Evolutionary conservation across 192 early-diverging fungal species (phyloP).

Genomic region (Coemansia reversa): DNA sequence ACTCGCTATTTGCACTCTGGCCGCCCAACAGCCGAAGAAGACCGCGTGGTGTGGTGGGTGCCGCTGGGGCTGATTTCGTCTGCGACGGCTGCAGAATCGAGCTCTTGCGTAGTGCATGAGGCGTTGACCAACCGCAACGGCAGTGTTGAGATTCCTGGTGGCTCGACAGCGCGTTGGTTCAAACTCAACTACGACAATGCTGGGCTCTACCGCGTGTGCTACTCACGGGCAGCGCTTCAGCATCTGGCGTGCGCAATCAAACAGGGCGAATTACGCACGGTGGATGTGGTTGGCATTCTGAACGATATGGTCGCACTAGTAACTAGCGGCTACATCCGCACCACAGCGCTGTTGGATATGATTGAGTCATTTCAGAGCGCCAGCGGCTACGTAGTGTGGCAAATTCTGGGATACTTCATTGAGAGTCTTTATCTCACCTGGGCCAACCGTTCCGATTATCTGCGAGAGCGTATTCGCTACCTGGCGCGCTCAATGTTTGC

Average conservation of each 20-base stretch:
- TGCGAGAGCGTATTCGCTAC: conserved; percentile 49
- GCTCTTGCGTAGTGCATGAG: background rate
- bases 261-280: conserved; percentile 56
- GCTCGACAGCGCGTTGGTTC: conserved; percentile 58
- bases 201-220: conserved; percentile 86
- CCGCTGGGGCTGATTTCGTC: conserved; percentile 54
- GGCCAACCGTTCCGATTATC: conserved; percentile 46
- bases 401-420: conserved; percentile 10
- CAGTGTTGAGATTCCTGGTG: conserved; percentile 20
- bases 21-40: conserved; percentile 60
- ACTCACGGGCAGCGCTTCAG: conserved; percentile 56
- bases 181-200: conserved; percentile 84
- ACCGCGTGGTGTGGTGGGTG: conserved; percentile 64
- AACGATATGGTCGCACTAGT: conserved; percentile 80
- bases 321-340: conserved; percentile 73
- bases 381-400: conserved; percentile 56
- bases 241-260: conserved; percentile 58
- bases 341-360: conserved; percentile 71
- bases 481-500: conserved; percentile 58
- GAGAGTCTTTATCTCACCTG: conserved; percentile 54
- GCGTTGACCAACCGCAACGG: conserved; percentile 47
- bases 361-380: conserved; percentile 69
- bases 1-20: conserved; percentile 67
- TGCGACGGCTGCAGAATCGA: background rate
- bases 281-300: conserved; percentile 82